phyloP scores from a whole-genome alignment of 225 moss, liverwort and hornwort genomes.

The Sphagnum tenellum region DNA sequence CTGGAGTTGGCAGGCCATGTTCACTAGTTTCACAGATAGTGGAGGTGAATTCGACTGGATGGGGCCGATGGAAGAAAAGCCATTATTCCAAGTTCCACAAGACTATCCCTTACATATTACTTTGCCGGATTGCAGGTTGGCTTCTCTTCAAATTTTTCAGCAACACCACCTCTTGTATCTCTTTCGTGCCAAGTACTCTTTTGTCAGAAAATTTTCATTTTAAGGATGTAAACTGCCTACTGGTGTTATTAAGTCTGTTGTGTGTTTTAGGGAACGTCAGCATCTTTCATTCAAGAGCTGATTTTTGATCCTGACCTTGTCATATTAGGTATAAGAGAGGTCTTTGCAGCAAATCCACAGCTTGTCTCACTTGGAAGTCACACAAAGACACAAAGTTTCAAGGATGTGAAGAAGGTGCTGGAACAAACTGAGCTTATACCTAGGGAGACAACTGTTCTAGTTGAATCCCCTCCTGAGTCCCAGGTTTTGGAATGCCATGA shows the following conservation, averaged over 20 bases:
- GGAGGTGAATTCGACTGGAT: conserved; percentile 70
- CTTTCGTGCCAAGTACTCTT: no score
- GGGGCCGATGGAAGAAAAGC: conserved; percentile 69
- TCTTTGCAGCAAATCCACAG: conserved; percentile 60
- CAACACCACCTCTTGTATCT: no score
- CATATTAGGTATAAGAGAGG: conserved; percentile 49
- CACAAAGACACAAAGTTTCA: conserved; percentile 13
- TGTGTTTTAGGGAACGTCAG: no score
- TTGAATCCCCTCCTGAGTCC: conserved; percentile 28
- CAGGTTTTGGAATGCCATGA: conserved; percentile 36
- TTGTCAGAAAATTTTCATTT: no score
- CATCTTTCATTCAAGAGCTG: no score
- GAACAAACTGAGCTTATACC: conserved; percentile 11
- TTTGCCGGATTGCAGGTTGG: conserved; percentile 73
- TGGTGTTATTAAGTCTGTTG: no score
- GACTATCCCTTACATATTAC: conserved; percentile 63
- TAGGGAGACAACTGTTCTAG: conserved; percentile 8
- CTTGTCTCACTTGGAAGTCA: conserved; percentile 14
- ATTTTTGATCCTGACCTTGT: not conserved
- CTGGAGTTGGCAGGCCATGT: conserved; percentile 32
- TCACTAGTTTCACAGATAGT: conserved; percentile 66
- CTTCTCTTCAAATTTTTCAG: no score
- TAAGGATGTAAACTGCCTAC: no score
- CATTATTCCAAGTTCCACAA: conserved; percentile 62
- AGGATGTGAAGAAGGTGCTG: conserved; percentile 9